phyloP scores from a whole-genome alignment of 352 stramenopile genomes.

The Thalassiosira livingstoniorum region DNA sequence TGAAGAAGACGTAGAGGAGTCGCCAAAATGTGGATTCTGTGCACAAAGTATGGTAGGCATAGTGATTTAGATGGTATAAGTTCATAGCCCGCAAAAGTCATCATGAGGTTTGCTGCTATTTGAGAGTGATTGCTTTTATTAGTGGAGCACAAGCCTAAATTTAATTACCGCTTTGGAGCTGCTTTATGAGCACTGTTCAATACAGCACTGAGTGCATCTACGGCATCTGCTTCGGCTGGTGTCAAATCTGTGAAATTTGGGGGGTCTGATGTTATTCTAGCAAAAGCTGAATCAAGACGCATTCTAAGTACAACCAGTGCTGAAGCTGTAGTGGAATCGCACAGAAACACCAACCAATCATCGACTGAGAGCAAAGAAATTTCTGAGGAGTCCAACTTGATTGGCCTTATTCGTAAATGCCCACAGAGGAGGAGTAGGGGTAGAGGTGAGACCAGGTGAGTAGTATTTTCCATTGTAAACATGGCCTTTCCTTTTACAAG shows the following conservation, averaged over 20 bases:
- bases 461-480: conserved; percentile 80
- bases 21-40: no score
- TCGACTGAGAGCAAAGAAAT: conserved; percentile 63
- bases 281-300: conserved; percentile 52
- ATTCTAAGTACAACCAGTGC: conserved; percentile 50
- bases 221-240: conserved; percentile 38
- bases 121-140: no score
- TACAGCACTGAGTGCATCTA: conserved; percentile 58
- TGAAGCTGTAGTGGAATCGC: conserved; percentile 40
- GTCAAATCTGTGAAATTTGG: conserved; percentile 33
- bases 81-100: no score
- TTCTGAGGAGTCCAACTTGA: conserved; percentile 35
- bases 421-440: conserved; percentile 79
- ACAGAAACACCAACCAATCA: conserved; percentile 79
- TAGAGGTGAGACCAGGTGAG: conserved; percentile 64
- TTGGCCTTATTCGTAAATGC: conserved; percentile 58
- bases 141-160: no score
- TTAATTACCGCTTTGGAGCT: conserved; percentile 25
- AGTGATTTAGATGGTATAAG: no score
- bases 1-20: no score
- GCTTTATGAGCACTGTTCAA: conserved; percentile 52
- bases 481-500: conserved; percentile 73
- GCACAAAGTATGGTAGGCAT: no score
- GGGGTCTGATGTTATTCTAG: conserved; percentile 57
- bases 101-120: no score